Evolutionary conservation across 441 rosid species (phyloP).

Genomic region (Croton laevigatus): DNA sequence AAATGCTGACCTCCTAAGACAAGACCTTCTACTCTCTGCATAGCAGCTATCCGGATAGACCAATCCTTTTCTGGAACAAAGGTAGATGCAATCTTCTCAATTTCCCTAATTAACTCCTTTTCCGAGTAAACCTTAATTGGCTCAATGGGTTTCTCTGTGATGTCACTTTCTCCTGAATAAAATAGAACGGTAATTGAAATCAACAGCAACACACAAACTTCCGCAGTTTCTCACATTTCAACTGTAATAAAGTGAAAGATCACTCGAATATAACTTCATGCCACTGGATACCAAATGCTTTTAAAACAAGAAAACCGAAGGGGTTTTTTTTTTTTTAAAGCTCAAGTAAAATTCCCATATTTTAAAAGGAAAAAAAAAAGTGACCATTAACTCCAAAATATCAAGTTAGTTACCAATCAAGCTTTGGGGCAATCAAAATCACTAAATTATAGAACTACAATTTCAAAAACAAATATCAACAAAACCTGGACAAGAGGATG

Average conservation of each 20-base stretch:
- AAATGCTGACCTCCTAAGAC: conserved; percentile 71
- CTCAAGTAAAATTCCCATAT: background rate
- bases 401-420: conserved; percentile 6
- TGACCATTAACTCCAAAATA: background rate
- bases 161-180: conserved; percentile 67
- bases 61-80: conserved; percentile 98
- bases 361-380: background rate
- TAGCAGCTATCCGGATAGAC: conserved; percentile 94
- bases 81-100: conserved; percentile 80
- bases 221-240: background rate
- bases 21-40: conserved; percentile 97
- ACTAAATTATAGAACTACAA: background rate
- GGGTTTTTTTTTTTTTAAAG: background rate
- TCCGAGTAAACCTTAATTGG: conserved; percentile 87
- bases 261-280: conserved; percentile 3
- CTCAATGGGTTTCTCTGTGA: conserved; percentile 71
- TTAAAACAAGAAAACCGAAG: conserved; percentile 8
- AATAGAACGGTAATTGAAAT: conserved; percentile 11
- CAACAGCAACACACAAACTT: background rate
- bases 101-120: conserved; percentile 87
- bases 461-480: background rate
- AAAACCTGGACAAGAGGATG: conserved; percentile 21
- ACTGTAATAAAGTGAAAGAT: background rate
- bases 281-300: background rate
- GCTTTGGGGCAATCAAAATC: background rate